These are phyloP conservation scores for Mycosphaerella sp. DNA, from an alignment of 2,329 filamentous ascomycete species.

Conservation along the genomic window DNA sequence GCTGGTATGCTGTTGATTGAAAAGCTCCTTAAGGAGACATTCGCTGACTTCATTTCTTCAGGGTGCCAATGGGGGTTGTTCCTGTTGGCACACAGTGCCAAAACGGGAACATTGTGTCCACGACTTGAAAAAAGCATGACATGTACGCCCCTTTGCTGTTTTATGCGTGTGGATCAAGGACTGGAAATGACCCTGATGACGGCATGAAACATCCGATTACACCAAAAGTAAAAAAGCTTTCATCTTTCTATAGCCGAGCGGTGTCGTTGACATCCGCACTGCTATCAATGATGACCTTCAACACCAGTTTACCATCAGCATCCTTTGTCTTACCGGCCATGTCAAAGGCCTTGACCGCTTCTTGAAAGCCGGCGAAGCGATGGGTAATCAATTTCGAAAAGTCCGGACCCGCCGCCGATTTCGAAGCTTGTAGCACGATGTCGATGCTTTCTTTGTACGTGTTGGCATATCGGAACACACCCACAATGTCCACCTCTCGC, in stretches of 20 bases:
- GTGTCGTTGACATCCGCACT: slow-evolving; percentile 9
- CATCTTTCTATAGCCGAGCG: background rate
- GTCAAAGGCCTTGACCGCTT: slow-evolving; percentile 59
- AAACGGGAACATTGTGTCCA: slow-evolving; percentile 13
- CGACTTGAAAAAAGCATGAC: background rate
- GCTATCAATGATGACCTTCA: slow-evolving; percentile 60
- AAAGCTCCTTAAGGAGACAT: background rate
- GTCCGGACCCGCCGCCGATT: slow-evolving; percentile 49
- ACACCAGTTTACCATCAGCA: slow-evolving; percentile 59
- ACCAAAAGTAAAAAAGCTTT: background rate
- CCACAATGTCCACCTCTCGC: slow-evolving; percentile 70
- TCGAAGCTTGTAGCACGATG: slow-evolving; percentile 44
- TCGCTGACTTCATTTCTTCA: background rate
- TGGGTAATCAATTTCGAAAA: slow-evolving; percentile 70
- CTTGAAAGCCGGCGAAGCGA: slow-evolving; percentile 58
- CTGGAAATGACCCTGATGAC: background rate
- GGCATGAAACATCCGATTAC: background rate
- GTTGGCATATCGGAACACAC: slow-evolving; percentile 71
- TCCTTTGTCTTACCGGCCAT: slow-evolving; percentile 63
- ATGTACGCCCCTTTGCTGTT: background rate
- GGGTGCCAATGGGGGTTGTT: slow-evolving; percentile 29
- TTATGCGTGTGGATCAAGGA: background rate
- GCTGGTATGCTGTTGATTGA: slow-evolving; percentile 18
- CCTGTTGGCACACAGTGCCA: slow-evolving; percentile 28
- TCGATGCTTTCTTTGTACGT: slow-evolving; percentile 66